A percentile compares a stretch with the other conserved stretches of the same genome.
Conservation (phyloP, 345 rosid species). For the Brassica juncea region DNA sequence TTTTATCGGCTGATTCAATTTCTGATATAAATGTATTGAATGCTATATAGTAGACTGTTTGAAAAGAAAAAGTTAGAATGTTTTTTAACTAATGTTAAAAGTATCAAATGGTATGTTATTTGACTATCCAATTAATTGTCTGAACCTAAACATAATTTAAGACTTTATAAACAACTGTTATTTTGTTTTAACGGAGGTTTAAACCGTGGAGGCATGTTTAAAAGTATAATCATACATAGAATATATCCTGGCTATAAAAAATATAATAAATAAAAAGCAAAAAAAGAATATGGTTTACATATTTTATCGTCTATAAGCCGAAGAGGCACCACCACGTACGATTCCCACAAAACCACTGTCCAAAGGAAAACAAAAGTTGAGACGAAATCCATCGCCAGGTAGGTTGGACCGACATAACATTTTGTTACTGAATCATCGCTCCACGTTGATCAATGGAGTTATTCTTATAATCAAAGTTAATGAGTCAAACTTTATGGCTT, state of each 20-base stretch:
- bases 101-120: background rate
- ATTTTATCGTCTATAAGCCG: constrained; percentile 11
- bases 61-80: background rate
- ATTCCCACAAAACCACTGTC: constrained; percentile 31
- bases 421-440: constrained; percentile 9
- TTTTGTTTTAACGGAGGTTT: background rate
- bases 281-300: constrained; percentile 11
- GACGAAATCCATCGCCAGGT: constrained; percentile 22
- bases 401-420: constrained; percentile 16
- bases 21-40: background rate
- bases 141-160: background rate
- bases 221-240: background rate
- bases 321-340: constrained; percentile 33
- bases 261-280: background rate
- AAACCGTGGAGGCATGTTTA: background rate
- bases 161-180: background rate
- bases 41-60: background rate
- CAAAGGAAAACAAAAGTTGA: constrained; percentile 9
- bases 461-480: constrained; percentile 16
- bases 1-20: background rate
- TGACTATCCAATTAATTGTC: background rate
- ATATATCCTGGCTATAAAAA: background rate
- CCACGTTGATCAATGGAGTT: constrained; percentile 9
- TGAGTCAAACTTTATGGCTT: constrained; percentile 39
- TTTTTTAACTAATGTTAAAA: background rate